Evolutionary conservation across 495 filamentous ascomycete species (phyloP).

Genomic region (Penicillium longicatenatum): DNA sequence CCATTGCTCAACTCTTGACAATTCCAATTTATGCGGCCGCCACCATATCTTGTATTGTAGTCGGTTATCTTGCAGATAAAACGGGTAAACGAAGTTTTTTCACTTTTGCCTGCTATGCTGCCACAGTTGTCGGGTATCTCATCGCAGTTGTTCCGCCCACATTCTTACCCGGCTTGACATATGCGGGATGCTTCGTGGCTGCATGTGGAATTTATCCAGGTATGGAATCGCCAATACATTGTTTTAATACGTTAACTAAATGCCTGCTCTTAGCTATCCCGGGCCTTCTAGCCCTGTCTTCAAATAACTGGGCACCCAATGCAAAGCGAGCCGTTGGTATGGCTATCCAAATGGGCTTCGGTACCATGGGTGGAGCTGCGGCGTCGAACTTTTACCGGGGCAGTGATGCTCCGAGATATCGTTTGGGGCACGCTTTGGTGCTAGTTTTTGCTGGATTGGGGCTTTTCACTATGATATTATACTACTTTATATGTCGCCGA

Average conservation of each 20-base stretch:
- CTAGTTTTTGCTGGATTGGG: slow-evolving; percentile 11
- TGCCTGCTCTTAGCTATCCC: slow-evolving; percentile 7
- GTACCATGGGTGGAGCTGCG: slow-evolving; percentile 15
- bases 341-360: slow-evolving; percentile 17
- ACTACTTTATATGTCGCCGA: slow-evolving; percentile 6
- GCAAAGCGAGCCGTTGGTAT: slow-evolving; percentile 18
- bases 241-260: background rate
- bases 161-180: slow-evolving; percentile 14
- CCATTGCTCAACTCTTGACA: slow-evolving; percentile 15
- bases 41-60: slow-evolving; percentile 9
- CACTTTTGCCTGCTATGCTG: slow-evolving; percentile 10
- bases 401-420: slow-evolving; percentile 14
- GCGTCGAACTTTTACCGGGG: slow-evolving; percentile 17
- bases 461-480: slow-evolving; percentile 1
- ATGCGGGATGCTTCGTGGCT: slow-evolving; percentile 12
- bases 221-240: background rate
- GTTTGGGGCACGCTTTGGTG: slow-evolving; percentile 11
- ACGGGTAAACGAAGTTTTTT: slow-evolving; percentile 13
- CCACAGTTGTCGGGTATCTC: slow-evolving; percentile 11
- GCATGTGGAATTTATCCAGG: slow-evolving; percentile 17
- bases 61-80: slow-evolving; percentile 13
- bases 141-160: slow-evolving; percentile 10
- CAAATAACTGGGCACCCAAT: slow-evolving; percentile 14
- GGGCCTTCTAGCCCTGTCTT: slow-evolving; percentile 7
- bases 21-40: slow-evolving; percentile 16